A percentile compares a stretch with the other conserved stretches of the same genome.
Evolutionary conservation across 805 yeast genomes (phyloP).

Genomic region (Myxozyma geophila): DNA sequence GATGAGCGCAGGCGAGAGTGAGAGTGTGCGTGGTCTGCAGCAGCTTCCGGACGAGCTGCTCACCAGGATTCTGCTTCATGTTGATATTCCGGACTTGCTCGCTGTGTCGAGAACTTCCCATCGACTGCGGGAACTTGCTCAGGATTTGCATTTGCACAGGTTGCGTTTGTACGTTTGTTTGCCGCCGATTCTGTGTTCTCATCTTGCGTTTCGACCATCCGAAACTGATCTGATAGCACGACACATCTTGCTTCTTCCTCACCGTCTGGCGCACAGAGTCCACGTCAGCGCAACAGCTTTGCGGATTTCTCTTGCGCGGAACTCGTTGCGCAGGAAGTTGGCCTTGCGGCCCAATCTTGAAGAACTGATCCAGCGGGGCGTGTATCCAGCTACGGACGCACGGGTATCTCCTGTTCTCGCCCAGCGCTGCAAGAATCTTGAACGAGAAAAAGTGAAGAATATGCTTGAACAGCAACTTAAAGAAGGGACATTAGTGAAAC

Average conservation of each 20-base stretch:
- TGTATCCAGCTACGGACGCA: constrained; percentile 36
- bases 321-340: constrained; percentile 38
- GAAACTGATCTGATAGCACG: constrained; percentile 38
- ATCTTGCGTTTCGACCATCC: constrained; percentile 36
- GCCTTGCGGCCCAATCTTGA: constrained; percentile 38
- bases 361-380: constrained; percentile 41
- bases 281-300: constrained; percentile 32
- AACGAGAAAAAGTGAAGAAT: constrained; percentile 39
- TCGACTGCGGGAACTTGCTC: constrained; percentile 36
- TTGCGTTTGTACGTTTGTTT: constrained; percentile 31
- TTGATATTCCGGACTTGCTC: constrained; percentile 42
- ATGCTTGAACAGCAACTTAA: constrained; percentile 27
- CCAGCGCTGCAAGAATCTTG: constrained; percentile 35
- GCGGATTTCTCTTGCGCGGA: constrained; percentile 36
- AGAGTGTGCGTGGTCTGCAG: background rate
- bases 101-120: constrained; percentile 36
- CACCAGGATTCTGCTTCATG: constrained; percentile 33
- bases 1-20: no score
- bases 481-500: constrained; percentile 8
- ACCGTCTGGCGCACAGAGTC: constrained; percentile 36
- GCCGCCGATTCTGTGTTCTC: constrained; percentile 35
- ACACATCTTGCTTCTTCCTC: constrained; percentile 36
- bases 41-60: constrained; percentile 40
- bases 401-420: constrained; percentile 34
- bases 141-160: constrained; percentile 37